Evolutionary conservation across 2,329 filamentous ascomycete species (phyloP).

Genomic region (Ophiostoma himal-ulmi): DNA sequence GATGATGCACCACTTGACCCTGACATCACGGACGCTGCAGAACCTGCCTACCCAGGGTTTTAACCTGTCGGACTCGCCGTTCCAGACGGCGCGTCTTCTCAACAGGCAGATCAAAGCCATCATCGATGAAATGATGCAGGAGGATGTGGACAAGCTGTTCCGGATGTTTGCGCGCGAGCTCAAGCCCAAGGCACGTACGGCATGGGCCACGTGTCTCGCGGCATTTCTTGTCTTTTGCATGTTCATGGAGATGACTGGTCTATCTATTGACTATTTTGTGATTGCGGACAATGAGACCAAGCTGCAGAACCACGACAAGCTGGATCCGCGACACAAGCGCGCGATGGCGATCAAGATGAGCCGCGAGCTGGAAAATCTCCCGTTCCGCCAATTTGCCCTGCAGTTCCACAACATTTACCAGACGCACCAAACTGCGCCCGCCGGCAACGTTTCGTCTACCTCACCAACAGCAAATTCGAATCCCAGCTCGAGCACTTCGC

Average conservation of each 20-base stretch:
- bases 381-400: conserved; percentile 55
- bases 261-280: conserved; percentile 48
- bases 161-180: conserved; percentile 48
- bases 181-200: conserved; percentile 47
- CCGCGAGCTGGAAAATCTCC: conserved; percentile 51
- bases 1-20: conserved; percentile 49
- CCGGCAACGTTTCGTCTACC: conserved; percentile 32
- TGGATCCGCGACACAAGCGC: conserved; percentile 28
- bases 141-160: conserved; percentile 48
- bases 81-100: conserved; percentile 49
- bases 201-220: conserved; percentile 53
- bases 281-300: conserved; percentile 47
- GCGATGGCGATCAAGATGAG: conserved; percentile 43
- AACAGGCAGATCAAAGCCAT: conserved; percentile 53
- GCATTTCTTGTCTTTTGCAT: conserved; percentile 53
- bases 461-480: conserved; percentile 13
- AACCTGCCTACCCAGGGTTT: conserved; percentile 39
- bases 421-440: conserved; percentile 45
- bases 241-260: conserved; percentile 54
- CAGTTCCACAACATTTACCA: conserved; percentile 57
- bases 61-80: conserved; percentile 40
- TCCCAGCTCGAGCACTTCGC: background rate
- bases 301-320: conserved; percentile 37
- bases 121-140: conserved; percentile 50
- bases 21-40: conserved; percentile 42